Base-by-base conservation (phyloP, 768 basidiomycete species). In the Gyrodon lividus region DNA sequence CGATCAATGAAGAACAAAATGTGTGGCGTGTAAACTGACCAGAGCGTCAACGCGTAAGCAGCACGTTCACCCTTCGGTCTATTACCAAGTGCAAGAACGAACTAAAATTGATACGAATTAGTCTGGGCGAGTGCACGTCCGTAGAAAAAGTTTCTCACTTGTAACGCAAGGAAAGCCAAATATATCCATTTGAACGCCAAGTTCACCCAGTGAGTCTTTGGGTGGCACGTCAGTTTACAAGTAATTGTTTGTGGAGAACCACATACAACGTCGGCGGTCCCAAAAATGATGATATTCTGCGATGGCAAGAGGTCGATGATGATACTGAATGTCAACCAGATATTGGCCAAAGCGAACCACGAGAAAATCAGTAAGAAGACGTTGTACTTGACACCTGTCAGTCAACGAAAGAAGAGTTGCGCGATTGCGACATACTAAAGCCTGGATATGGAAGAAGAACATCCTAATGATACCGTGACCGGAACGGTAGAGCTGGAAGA, bases 391-490 rank as follows among this genome's bases (percentile, higher is more conserved):
- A 44, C 33, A 43, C 2, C 6, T 16, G 19, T 61, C 22, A 57
- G 28, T n/a, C n/a, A 41, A 48, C 23, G 17, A 6, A 35, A 14
- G 22, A 35, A 33, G 9, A 23, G 6, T 3, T n/a, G 23, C 22
- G 37, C 37, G 45, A 39, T 62, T 30, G 20, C 20, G 24, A 77
- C 87, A 55, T 66, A 92, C 92, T 48, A 98, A 52, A 37, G 85
- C 94, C 71, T 98, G 96, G 42, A 99, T 63, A 64, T 98, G 95
- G 69, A 99, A 84, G 77, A 98, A 93, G 76, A 98, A 87, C 89
- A 98, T 92, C 64, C 96, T 85, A 56, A 96, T 79, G 47, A 91
- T 79, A 23, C 89, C 89, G 62, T 98, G 95, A 12, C 85, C 81
- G 24, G 90, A 92, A 59, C 78, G 80, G 72, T 97, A 98, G 46